Evolutionary conservation across 352 stramenopile species (phyloP).

Genomic region (Globisporangium carolinianum): DNA sequence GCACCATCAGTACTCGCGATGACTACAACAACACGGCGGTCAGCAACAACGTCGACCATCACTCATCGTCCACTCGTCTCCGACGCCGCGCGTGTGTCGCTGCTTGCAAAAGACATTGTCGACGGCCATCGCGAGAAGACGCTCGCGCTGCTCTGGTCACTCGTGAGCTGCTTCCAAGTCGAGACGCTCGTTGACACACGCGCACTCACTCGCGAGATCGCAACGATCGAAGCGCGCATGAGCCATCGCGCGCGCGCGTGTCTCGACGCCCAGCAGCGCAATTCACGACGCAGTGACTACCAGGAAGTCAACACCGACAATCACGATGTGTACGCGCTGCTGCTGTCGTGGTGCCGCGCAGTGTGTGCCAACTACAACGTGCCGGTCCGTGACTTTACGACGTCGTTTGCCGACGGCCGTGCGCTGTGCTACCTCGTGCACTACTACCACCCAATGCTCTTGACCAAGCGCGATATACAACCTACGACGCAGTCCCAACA

Average conservation of each 20-base stretch:
- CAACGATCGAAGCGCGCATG: slow-evolving; percentile 57
- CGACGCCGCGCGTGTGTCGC: slow-evolving; percentile 51
- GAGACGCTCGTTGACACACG: slow-evolving; percentile 75
- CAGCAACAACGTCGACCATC: slow-evolving; percentile 13
- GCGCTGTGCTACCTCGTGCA: slow-evolving; percentile 92
- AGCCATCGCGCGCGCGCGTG: slow-evolving; percentile 61
- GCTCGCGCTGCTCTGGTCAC: slow-evolving; percentile 92
- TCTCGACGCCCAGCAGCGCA: slow-evolving; percentile 33
- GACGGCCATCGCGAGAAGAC: slow-evolving; percentile 93
- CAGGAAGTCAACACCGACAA: neutral
- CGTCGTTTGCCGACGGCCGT: slow-evolving; percentile 91
- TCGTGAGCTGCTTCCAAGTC: slow-evolving; percentile 90
- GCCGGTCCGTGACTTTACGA: slow-evolving; percentile 84
- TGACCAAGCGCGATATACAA: slow-evolving; percentile 61
- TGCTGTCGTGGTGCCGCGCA: slow-evolving; percentile 90
- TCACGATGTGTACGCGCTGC: slow-evolving; percentile 45
- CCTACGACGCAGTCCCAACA: slow-evolving; percentile 22
- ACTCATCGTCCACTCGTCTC: slow-evolving; percentile 19
- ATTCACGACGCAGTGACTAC: too few species aligned
- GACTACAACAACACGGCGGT: slow-evolving; percentile 19
- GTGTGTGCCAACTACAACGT: slow-evolving; percentile 90
- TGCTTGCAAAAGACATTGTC: slow-evolving; percentile 91
- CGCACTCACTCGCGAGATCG: slow-evolving; percentile 75
- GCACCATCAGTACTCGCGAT: neutral
- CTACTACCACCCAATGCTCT: slow-evolving; percentile 93